phyloP scores from a whole-genome alignment of 441 rosid species.

The Erodium texanum region DNA sequence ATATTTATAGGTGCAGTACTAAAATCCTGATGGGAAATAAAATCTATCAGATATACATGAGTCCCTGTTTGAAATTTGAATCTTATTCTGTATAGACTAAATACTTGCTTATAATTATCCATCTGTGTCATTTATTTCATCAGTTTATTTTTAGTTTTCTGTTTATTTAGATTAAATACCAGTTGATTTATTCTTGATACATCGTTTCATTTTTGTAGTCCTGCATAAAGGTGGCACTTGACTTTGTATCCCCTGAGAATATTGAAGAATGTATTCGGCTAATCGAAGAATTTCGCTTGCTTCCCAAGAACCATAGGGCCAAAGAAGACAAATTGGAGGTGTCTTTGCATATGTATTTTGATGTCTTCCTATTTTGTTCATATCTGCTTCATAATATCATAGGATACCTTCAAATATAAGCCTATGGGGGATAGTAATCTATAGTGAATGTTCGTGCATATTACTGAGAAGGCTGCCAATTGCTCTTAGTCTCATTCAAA shows the following conservation, averaged over 20 bases:
- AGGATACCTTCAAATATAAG: not conserved
- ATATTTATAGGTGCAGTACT: too few species aligned
- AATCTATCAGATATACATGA: too few species aligned
- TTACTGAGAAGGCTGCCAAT: constrained; percentile 3
- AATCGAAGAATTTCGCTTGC: constrained; percentile 72
- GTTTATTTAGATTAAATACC: not conserved
- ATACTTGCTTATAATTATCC: not conserved
- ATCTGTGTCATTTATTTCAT: not conserved
- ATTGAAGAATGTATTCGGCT: constrained; percentile 58
- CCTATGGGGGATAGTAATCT: not conserved
- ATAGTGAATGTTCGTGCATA: constrained; percentile 4
- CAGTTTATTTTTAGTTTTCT: not conserved
- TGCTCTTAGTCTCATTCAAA: not conserved
- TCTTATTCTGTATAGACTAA: too few species aligned
- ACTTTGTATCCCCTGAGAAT: constrained; percentile 87
- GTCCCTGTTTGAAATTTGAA: too few species aligned
- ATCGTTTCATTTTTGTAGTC: constrained; percentile 35
- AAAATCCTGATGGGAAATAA: too few species aligned
- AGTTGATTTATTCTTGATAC: not conserved
- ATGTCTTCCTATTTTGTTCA: not conserved
- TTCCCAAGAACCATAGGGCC: constrained; percentile 68
- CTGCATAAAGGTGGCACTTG: constrained; percentile 83
- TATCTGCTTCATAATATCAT: not conserved
- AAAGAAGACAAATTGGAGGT: constrained; percentile 96
- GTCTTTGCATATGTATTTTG: not conserved